Evolutionary conservation across 345 rosid species (phyloP), one percentile per base, ranked within the genome.

Genomic region (Triadica sebifera): DNA sequence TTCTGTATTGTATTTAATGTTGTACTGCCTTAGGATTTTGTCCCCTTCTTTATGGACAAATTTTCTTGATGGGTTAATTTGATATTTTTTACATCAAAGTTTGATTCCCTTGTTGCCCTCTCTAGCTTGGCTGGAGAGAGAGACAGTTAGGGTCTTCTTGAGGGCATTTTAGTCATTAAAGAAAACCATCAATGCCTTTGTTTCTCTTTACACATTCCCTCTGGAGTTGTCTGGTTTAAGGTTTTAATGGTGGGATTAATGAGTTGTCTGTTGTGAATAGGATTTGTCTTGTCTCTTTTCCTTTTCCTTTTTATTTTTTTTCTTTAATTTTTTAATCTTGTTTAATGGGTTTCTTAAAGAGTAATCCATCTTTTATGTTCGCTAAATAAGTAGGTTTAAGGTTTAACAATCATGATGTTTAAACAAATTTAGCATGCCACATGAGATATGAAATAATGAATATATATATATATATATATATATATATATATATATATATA

Each of bases 41-140:
- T 75, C 80, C 75, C 86, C 87, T 20, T 77, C 78, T 61, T 73
- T 79, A 3, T 43, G 6, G 80, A 77, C 85, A 80, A 16, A 16
- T 75, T 79, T 77, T 79, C 85, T 65, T 53, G 46, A 53, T 51
- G 71, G 67, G 52, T 63, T 47, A 43, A 53, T n/a, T 69, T 49
- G 13, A 37, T 17, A 20, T n/a, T 56, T 17, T 15, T 22, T 12
- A 17, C 57, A 34, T 29, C 49, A 59, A 29, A 24, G 8, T 3
- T 16, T 60, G 52, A 16, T 39, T 5, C 69, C 52, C 43, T 38
- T 50, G 12, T 57, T 74, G 47, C 58, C 69, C 29, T 67, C 15
- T 15, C 0, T 10, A 65, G 38, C 2, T 71, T 61, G 7, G 17
- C 12, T 38, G 7, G 39, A 17, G 4, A 8, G 12, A 2, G 19